phyloP scores from a whole-genome alignment of 2,329 filamentous ascomycete genomes.

The Diaporthe batatas region DNA sequence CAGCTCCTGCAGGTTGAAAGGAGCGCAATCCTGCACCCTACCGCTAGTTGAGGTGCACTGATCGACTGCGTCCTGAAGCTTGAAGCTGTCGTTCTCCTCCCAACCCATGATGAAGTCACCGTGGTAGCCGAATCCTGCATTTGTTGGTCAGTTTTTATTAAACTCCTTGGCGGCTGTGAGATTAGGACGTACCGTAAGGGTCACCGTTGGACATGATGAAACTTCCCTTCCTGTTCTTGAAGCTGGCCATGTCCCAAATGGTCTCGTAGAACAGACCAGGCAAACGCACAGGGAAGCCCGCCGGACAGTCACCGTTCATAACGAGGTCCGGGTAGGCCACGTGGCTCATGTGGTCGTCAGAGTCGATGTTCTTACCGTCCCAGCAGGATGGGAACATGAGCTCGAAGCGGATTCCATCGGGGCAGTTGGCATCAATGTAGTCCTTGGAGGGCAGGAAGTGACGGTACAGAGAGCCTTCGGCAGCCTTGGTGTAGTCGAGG shows the following conservation, averaged over 20 bases:
- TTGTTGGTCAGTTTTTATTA: slow-evolving; percentile 38
- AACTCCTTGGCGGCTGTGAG: neutral
- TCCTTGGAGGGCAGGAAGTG: slow-evolving; percentile 85
- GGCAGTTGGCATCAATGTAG: slow-evolving; percentile 84
- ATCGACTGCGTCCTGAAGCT: slow-evolving; percentile 80
- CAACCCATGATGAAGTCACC: slow-evolving; percentile 87
- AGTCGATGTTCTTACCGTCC: slow-evolving; percentile 76
- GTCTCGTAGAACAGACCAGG: slow-evolving; percentile 87
- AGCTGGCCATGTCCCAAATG: slow-evolving; percentile 82
- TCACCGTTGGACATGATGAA: slow-evolving; percentile 87
- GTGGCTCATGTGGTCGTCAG: slow-evolving; percentile 71
- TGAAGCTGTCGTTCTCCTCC: slow-evolving; percentile 62
- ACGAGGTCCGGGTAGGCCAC: slow-evolving; percentile 84
- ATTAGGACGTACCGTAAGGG: slow-evolving; percentile 68
- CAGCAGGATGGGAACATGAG: slow-evolving; percentile 92
- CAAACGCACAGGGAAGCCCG: slow-evolving; percentile 75
- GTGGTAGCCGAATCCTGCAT: slow-evolving; percentile 78
- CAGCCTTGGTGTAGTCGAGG: slow-evolving; percentile 77
- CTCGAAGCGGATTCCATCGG: slow-evolving; percentile 85
- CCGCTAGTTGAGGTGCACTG: slow-evolving; percentile 81
- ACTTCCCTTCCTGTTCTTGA: slow-evolving; percentile 71
- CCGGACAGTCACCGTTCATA: slow-evolving; percentile 81
- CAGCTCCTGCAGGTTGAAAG: slow-evolving; percentile 78
- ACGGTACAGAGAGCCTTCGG: slow-evolving; percentile 83
- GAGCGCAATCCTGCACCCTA: slow-evolving; percentile 76